Evolutionary conservation across 805 yeast genomes (phyloP).

Genomic region (Starmerella riodocensis): DNA sequence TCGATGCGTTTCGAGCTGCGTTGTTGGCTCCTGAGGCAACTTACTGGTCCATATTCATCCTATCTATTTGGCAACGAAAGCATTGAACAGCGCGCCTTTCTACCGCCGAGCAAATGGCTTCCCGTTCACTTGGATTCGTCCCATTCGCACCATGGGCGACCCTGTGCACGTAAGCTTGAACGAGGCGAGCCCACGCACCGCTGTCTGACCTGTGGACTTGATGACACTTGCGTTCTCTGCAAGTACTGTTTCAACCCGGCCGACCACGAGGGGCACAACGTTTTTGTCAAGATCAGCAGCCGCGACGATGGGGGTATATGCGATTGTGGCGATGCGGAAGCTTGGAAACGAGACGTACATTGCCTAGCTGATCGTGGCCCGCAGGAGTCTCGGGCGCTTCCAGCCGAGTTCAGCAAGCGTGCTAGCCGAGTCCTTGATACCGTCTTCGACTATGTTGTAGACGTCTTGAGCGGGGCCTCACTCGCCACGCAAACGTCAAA

Average conservation of each 20-base stretch:
- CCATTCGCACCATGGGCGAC: slow-evolving; percentile 44
- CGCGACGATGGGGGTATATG: slow-evolving; percentile 62
- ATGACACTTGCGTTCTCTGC: slow-evolving; percentile 77
- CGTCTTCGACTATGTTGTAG: slow-evolving; percentile 26
- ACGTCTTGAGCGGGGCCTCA: slow-evolving; percentile 21
- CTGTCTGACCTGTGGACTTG: slow-evolving; percentile 61
- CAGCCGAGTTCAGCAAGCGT: slow-evolving; percentile 44
- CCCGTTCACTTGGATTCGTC: slow-evolving; percentile 14
- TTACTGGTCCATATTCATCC: slow-evolving; percentile 26
- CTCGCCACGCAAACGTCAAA: slow-evolving; percentile 18
- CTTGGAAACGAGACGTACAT: slow-evolving; percentile 45
- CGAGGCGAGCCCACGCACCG: slow-evolving; percentile 74
- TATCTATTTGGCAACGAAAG: slow-evolving; percentile 11
- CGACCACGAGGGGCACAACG: slow-evolving; percentile 60
- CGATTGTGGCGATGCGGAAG: slow-evolving; percentile 83
- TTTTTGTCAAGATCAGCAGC: slow-evolving; percentile 48
- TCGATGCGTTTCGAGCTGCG: slow-evolving; percentile 26
- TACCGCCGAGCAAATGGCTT: slow-evolving; percentile 20
- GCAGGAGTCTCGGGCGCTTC: slow-evolving; percentile 28
- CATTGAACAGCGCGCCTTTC: slow-evolving; percentile 6
- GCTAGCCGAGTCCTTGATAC: slow-evolving; percentile 20
- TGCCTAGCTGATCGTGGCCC: slow-evolving; percentile 35
- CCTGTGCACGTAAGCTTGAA: slow-evolving; percentile 60
- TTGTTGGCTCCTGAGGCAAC: slow-evolving; percentile 33
- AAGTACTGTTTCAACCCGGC: slow-evolving; percentile 57